Conservation (phyloP, 352 stramenopile species). For the Phytophthora megakarya region DNA sequence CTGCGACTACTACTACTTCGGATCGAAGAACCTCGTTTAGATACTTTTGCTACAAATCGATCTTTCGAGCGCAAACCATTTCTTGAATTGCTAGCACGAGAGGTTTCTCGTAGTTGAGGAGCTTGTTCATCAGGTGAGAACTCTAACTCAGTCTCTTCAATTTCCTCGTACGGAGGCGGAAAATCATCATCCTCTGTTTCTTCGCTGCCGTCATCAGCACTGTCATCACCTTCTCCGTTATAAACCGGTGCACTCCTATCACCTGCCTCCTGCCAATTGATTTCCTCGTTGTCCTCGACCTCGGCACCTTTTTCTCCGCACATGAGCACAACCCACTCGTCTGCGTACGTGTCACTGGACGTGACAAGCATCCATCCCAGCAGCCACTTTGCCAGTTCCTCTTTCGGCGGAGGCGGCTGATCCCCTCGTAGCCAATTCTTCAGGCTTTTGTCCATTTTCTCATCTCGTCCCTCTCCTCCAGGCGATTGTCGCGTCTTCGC, state of each 20-base stretch:
- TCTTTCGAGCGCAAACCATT: not conserved
- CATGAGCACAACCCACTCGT: conserved; percentile 31
- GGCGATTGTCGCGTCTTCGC: conserved; percentile 8
- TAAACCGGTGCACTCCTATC: conserved; percentile 9
- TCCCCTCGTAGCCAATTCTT: conserved; percentile 37
- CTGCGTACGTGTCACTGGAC: conserved; percentile 9
- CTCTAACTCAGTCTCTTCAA: conserved; percentile 6
- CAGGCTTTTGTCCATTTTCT: conserved; percentile 26
- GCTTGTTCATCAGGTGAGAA: not conserved
- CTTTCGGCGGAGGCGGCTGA: conserved; percentile 39
- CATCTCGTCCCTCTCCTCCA: conserved; percentile 14
- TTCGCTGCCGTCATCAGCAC: conserved; percentile 10
- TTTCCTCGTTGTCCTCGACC: not conserved
- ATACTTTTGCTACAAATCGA: not conserved
- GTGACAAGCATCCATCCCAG: conserved; percentile 51
- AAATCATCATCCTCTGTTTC: conserved; percentile 26
- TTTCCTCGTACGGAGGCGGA: conserved; percentile 28
- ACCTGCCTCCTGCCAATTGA: conserved; percentile 3
- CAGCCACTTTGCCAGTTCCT: conserved; percentile 63
- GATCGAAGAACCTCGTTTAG: not conserved
- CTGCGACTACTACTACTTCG: conserved; percentile 21
- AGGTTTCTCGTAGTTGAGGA: conserved; percentile 2
- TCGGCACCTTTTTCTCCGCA: conserved; percentile 32
- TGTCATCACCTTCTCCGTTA: not conserved
- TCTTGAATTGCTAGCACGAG: not conserved